Conservation (phyloP, 805 yeast species). For the Lachancea meyersii region DNA sequence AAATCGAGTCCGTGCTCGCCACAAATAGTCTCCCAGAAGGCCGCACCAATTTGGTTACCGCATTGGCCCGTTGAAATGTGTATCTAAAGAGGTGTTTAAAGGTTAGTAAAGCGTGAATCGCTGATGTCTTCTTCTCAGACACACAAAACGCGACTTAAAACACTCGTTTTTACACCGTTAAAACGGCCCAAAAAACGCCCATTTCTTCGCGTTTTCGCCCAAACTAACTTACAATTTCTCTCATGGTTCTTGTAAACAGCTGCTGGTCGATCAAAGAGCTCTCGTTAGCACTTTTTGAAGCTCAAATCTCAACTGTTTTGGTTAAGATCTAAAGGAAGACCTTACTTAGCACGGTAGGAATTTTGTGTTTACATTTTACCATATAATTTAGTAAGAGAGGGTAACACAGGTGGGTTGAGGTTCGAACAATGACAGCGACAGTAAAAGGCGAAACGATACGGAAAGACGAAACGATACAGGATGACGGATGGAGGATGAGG, state of each 20-base stretch:
- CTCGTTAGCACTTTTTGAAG: neutral
- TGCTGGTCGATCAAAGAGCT: neutral
- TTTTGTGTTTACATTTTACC: constrained; percentile 11
- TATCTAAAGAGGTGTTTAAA: constrained; percentile 34
- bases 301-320: constrained; percentile 2
- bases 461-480: no score
- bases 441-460: neutral
- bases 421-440: neutral
- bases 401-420: neutral
- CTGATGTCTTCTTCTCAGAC: no score
- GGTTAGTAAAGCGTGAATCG: constrained; percentile 4
- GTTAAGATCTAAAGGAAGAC: neutral
- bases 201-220: neutral
- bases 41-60: constrained; percentile 97
- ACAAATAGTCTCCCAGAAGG: constrained; percentile 89
- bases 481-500: no score
- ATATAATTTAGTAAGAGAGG: neutral
- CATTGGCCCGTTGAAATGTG: constrained; percentile 97
- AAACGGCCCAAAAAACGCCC: neutral
- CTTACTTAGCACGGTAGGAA: neutral
- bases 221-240: constrained; percentile 7
- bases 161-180: no score
- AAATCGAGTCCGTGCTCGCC: constrained; percentile 79
- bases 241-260: constrained; percentile 1
- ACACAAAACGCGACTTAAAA: constrained; percentile 1